Evolutionary conservation across 176 grass and related monocot genomes (phyloP).

Genomic region (Zoysia japonica): DNA sequence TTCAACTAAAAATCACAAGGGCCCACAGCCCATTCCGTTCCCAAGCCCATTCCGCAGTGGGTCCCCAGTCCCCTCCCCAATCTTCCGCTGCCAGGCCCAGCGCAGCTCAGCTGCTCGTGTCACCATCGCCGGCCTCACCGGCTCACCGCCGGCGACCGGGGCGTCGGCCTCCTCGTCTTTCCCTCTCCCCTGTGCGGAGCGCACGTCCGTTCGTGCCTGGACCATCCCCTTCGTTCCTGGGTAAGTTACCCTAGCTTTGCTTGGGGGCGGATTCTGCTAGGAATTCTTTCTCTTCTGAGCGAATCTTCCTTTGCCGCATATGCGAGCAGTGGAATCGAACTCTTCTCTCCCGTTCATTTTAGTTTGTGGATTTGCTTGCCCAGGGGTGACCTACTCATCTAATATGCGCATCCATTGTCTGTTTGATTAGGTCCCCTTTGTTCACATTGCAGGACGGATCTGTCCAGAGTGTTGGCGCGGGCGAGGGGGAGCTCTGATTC

Average conservation of each 20-base stretch:
- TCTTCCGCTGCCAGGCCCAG: constrained; percentile 10
- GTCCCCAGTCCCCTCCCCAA: not conserved
- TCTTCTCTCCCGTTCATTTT: not conserved
- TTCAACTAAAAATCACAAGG: too few relatives aligned
- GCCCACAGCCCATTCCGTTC: too few relatives aligned
- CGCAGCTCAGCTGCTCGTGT: not conserved
- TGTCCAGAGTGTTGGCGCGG: not conserved
- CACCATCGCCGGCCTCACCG: not conserved
- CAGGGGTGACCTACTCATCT: not conserved
- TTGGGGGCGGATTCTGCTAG: not conserved
- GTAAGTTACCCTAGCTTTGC: not conserved
- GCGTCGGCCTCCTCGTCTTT: not conserved
- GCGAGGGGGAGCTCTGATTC: not conserved
- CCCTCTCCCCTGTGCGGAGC: not conserved
- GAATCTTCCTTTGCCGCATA: not conserved
- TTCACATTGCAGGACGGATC: not conserved
- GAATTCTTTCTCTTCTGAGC: not conserved
- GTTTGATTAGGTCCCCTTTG: not conserved
- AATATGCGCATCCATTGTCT: not conserved
- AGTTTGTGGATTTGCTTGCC: not conserved
- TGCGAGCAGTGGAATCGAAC: not conserved
- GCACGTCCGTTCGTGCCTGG: not conserved
- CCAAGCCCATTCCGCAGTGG: too few relatives aligned
- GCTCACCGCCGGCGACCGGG: not conserved
- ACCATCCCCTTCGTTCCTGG: not conserved